Conservation (phyloP, 305 asterid species). For the Fraxinus platypoda region DNA sequence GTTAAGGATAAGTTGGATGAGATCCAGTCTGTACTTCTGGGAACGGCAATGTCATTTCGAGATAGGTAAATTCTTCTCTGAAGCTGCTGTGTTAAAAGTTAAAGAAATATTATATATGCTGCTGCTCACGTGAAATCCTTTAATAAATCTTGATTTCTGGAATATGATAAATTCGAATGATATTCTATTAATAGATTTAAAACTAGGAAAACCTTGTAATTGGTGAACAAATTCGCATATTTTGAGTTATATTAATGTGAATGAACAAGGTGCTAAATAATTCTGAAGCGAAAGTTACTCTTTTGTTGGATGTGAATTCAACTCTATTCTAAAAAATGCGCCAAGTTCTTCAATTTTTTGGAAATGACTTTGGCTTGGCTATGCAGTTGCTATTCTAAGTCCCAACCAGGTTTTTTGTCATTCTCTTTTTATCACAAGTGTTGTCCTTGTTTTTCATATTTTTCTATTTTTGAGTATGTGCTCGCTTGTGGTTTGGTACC, state of each 20-base stretch:
- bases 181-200: neutral
- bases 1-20: conserved; percentile 67
- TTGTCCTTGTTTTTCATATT: neutral
- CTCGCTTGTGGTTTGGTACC: neutral
- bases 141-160: neutral
- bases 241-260: neutral
- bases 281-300: neutral
- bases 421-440: neutral
- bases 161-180: neutral
- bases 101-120: conserved; percentile 10
- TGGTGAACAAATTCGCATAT: neutral
- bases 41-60: conserved; percentile 65
- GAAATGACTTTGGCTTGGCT: neutral
- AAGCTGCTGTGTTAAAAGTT: conserved; percentile 12
- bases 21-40: conserved; percentile 78
- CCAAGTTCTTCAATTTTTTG: neutral
- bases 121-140: conserved; percentile 14
- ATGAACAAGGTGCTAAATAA: neutral
- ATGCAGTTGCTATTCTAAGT: neutral
- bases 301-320: neutral
- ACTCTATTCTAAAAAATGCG: neutral
- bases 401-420: neutral
- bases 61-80: conserved; percentile 54
- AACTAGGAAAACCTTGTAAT: neutral
- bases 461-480: neutral